Percentiles rank a stretch among this genome's conserved stretches.
These are phyloP conservation scores for Magnolia changhungtana DNA, from an alignment of 164 flowering plant genomes.

Conservation along the genomic window DNA sequence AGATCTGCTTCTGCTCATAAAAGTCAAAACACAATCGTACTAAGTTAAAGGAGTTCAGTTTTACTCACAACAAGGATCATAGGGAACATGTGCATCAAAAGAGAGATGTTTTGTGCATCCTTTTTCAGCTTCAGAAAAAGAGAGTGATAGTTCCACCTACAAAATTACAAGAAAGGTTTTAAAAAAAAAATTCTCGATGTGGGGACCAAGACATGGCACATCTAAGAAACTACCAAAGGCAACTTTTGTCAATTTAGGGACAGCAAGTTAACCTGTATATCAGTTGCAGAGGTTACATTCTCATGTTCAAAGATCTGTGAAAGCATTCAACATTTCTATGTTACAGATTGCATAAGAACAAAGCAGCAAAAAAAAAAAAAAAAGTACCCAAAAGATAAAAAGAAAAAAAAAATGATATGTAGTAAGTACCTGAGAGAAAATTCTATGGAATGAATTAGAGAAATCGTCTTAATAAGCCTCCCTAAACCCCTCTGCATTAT, in stretches of 20 bases:
- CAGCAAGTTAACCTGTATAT: conserved; percentile 50
- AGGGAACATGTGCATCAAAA: conserved; percentile 65
- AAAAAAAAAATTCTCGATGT: not conserved
- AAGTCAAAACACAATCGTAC: not conserved
- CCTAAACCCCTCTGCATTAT: conserved; percentile 54
- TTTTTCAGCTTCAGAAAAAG: conserved; percentile 81
- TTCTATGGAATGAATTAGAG: conserved; percentile 68
- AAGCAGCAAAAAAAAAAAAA: not conserved
- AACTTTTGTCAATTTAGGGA: conserved; percentile 3
- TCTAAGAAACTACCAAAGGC: not conserved
- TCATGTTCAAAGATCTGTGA: conserved; percentile 78
- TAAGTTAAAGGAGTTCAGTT: not conserved
- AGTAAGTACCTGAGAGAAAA: conserved; percentile 76
- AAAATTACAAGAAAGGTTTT: conserved; percentile 4
- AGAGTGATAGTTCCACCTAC: conserved; percentile 71
- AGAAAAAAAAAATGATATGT: not conserved
- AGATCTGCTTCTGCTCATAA: not conserved
- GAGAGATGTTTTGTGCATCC: conserved; percentile 76
- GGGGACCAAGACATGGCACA: not conserved
- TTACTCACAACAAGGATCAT: conserved; percentile 83
- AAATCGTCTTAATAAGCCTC: conserved; percentile 45
- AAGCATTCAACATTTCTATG: not conserved
- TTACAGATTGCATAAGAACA: not conserved
- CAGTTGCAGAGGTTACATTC: conserved; percentile 42
- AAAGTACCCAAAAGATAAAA: not conserved